phyloP scores from a whole-genome alignment of 169 alveolate genomes.

The Eimeria praecox region DNA sequence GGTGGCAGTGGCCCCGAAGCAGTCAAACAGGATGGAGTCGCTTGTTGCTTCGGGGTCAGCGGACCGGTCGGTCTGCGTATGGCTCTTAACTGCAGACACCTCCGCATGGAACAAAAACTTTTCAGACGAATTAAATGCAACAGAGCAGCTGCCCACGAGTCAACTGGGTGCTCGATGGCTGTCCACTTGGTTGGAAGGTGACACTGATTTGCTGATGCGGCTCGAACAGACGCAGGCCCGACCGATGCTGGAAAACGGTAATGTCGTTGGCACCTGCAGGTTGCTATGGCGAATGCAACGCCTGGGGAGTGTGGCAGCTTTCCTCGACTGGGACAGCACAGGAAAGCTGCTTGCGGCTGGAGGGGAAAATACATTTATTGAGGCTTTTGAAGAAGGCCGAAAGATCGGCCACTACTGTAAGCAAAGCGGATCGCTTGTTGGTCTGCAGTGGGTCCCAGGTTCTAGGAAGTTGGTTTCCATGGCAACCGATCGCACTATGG shows the following conservation, averaged over 20 bases:
- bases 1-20: conserved; percentile 65
- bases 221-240: conserved; percentile 73
- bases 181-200: conserved; percentile 41
- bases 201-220: conserved; percentile 37
- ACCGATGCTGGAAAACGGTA: conserved; percentile 44
- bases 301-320: conserved; percentile 58
- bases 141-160: background rate
- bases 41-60: conserved; percentile 65
- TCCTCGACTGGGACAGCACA: conserved; percentile 70
- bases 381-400: conserved; percentile 74
- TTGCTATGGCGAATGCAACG: conserved; percentile 58
- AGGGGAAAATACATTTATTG: conserved; percentile 50
- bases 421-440: conserved; percentile 64
- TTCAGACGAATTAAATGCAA: background rate
- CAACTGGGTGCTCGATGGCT: conserved; percentile 44
- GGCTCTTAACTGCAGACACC: conserved; percentile 45
- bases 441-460: conserved; percentile 69
- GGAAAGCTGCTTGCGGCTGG: conserved; percentile 65
- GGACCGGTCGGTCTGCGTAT: conserved; percentile 68
- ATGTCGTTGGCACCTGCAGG: conserved; percentile 64
- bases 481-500: conserved; percentile 66
- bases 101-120: background rate
- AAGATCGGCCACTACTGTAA: conserved; percentile 56
- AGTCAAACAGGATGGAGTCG: background rate
- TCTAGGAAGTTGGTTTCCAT: conserved; percentile 33